Evolutionary conservation across 306 rosid genomes (phyloP).

Genomic region (Prunus campanulata): DNA sequence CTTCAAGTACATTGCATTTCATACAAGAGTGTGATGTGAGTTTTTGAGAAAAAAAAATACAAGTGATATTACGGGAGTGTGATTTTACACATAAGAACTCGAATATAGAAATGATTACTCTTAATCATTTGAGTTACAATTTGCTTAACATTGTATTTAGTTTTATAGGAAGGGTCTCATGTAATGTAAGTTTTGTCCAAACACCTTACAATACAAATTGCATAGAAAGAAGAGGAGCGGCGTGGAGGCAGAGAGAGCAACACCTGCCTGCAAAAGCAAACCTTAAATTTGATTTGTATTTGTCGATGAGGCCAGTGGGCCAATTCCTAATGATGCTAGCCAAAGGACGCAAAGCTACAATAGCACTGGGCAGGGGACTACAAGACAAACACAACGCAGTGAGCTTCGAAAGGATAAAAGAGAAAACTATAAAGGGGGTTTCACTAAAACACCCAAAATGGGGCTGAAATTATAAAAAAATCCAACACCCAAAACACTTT

Average conservation of each 20-base stretch:
- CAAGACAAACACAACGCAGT: constrained; percentile 4
- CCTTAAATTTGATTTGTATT: constrained; percentile 5
- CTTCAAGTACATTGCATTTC: neutral
- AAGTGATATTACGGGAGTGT: too few species aligned
- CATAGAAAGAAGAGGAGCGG: constrained; percentile 6
- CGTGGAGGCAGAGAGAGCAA: constrained; percentile 5
- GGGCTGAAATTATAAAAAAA: too few species aligned
- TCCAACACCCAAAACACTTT: too few species aligned
- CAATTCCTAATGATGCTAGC: neutral
- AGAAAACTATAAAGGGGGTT: too few species aligned
- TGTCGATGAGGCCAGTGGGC: constrained; percentile 3
- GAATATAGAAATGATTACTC: fast-evolving
- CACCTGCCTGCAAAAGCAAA: neutral
- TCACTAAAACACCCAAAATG: too few species aligned
- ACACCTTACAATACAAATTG: neutral
- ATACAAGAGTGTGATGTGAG: too few species aligned
- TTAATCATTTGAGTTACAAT: too few species aligned
- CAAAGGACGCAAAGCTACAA: neutral
- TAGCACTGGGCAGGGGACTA: neutral
- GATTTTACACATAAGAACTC: too few species aligned
- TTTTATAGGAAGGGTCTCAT: too few species aligned
- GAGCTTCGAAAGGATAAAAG: neutral
- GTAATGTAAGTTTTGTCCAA: too few species aligned
- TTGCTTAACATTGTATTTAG: too few species aligned
- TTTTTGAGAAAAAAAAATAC: too few species aligned